These are phyloP conservation scores for Umbelopsis isabellina DNA, from an alignment of 192 early-diverging fungal species.

Conservation along the genomic window DNA sequence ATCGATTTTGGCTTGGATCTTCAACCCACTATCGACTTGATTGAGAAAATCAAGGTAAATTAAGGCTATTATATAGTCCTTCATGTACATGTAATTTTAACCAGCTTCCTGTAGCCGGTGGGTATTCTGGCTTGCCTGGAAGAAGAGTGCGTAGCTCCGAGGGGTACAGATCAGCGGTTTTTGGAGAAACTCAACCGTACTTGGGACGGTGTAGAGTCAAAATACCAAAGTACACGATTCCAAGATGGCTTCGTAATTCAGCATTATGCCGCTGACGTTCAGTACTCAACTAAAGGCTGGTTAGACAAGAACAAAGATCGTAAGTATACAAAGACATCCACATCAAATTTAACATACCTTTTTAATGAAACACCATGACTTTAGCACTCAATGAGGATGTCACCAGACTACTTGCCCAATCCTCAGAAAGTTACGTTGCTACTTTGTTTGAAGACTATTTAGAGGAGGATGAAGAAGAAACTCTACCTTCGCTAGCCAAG, in stretches of 20 bases:
- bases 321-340: conserved; percentile 26
- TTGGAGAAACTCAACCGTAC: conserved; percentile 87
- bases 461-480: conserved; percentile 54
- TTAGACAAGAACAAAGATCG: conserved; percentile 98
- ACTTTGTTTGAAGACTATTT: conserved; percentile 83
- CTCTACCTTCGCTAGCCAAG: conserved; percentile 35
- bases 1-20: conserved; percentile 97
- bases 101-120: conserved; percentile 64
- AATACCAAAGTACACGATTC: conserved; percentile 88
- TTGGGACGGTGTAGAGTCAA: conserved; percentile 77
- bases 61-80: not conserved
- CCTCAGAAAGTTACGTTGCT: conserved; percentile 78
- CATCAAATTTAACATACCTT: not conserved
- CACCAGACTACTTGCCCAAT: conserved; percentile 82
- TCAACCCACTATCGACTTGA: conserved; percentile 97
- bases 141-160: conserved; percentile 98
- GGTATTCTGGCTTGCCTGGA: conserved; percentile 96
- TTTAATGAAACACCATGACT: not conserved
- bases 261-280: conserved; percentile 96
- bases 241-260: conserved; percentile 86
- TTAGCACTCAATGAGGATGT: conserved; percentile 86
- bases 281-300: conserved; percentile 91
- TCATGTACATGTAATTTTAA: not conserved
- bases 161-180: conserved; percentile 94
- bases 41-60: conserved; percentile 91